Base-by-base conservation (phyloP, 108 stramenopile genomes). In the Chaetoceros muelleri region DNA sequence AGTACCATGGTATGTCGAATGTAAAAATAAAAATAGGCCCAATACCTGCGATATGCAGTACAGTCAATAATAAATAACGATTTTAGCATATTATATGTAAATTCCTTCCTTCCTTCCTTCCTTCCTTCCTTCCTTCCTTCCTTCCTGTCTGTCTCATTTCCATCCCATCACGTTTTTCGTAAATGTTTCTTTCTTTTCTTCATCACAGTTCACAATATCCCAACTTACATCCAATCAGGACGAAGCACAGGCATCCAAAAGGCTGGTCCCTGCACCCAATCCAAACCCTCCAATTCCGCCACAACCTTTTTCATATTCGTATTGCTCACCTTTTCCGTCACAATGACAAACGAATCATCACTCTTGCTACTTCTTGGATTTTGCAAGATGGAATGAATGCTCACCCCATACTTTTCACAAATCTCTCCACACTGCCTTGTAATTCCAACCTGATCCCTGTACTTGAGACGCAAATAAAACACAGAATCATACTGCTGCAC, bases 161-260 rank as follows among this genome's bases (percentile, higher is more conserved):
- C n/a, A n/a, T n/a, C n/a, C n/a, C n/a, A n/a, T n/a, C n/a, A n/a
- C n/a, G n/a, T n/a, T n/a, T n/a, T n/a, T n/a, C n/a, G n/a, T n/a
- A n/a, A n/a, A n/a, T n/a, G n/a, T n/a, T n/a, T n/a, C n/a, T n/a
- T n/a, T n/a, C n/a, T n/a, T n/a, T n/a, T n/a, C n/a, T n/a, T n/a
- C n/a, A n/a, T n/a, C n/a, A n/a, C n/a, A n/a, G n/a, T n/a, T n/a
- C n/a, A n/a, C n/a, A n/a, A n/a, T n/a, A n/a, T n/a, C n/a, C n/a
- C n/a, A n/a, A 50, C n/a, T 52, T 60, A 59, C 65, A 68, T 63
- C 87, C 87, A 90, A 53, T 82, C 64, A 49, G 82, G 77, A 55
- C 82, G 61, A 21, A 87, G 72, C 10, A 88, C 82, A 30, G 90
- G 90, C 86, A 93, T 93, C 62, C 66, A 93, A 60, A 86, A 93